These are phyloP conservation scores for Vinca major DNA, from an alignment of 305 asterid species.

Conservation along the genomic window DNA sequence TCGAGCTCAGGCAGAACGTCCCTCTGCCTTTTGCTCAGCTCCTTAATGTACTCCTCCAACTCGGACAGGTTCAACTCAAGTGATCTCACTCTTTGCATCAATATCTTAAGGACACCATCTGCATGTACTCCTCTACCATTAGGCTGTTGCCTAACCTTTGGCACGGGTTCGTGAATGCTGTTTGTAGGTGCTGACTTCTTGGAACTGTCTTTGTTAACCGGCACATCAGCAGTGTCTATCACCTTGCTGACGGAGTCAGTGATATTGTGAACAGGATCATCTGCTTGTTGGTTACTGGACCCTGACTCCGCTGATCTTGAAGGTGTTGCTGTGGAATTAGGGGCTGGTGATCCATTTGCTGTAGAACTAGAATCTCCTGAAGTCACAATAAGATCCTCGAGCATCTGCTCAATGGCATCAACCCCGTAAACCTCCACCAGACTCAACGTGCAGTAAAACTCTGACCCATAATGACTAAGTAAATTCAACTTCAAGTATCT, in stretches of 20 bases:
- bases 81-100: conserved; percentile 80
- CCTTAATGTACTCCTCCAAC: conserved; percentile 84
- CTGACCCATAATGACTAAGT: conserved; percentile 82
- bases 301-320: conserved; percentile 30
- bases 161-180: conserved; percentile 34
- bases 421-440: conserved; percentile 90
- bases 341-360: conserved; percentile 23
- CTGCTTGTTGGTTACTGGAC: conserved; percentile 28
- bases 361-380: conserved; percentile 36
- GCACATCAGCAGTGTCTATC: conserved; percentile 34
- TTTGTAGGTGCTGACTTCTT: conserved; percentile 28
- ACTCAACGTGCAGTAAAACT: conserved; percentile 84
- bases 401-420: conserved; percentile 95
- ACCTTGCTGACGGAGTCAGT: conserved; percentile 33
- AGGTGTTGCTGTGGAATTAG: conserved; percentile 41
- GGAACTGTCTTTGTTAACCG: conserved; percentile 26
- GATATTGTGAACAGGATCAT: conserved; percentile 20
- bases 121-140: conserved; percentile 58
- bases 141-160: conserved; percentile 44
- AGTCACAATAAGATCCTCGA: conserved; percentile 78
- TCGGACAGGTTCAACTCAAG: conserved; percentile 71
- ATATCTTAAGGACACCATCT: conserved; percentile 77
- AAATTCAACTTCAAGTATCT: conserved; percentile 75
- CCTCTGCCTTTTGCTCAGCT: conserved; percentile 59
- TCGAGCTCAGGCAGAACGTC: conserved; percentile 71